Evolutionary conservation across 169 alveolate genomes (phyloP).

Genomic region (Eimeria maxima): DNA sequence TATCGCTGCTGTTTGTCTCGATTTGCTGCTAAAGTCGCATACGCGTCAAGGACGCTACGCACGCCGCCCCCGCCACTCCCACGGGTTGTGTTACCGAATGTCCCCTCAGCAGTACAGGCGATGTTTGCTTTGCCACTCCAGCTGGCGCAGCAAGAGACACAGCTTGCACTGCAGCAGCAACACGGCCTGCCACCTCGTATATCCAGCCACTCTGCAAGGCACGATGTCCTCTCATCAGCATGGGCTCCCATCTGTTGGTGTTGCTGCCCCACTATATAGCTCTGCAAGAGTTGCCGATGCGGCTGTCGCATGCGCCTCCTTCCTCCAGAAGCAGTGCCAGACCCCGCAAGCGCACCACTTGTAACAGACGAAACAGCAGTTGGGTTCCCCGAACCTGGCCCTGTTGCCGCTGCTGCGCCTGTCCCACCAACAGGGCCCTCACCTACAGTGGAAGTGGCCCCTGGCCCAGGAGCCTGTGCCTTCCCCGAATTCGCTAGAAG

Average conservation of each 20-base stretch:
- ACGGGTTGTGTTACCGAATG: neutral
- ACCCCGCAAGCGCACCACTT: neutral
- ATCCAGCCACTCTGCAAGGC: slow-evolving; percentile 74
- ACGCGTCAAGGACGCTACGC: slow-evolving; percentile 42
- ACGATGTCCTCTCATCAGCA: slow-evolving; percentile 37
- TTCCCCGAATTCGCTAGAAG: slow-evolving; percentile 72
- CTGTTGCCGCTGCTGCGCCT: slow-evolving; percentile 15
- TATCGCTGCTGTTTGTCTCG: slow-evolving; percentile 45
- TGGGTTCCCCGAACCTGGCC: neutral
- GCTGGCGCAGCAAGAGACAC: slow-evolving; percentile 56
- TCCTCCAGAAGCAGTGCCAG: slow-evolving; percentile 40
- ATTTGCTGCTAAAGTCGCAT: slow-evolving; percentile 32
- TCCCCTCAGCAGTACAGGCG: neutral
- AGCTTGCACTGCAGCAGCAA: slow-evolving; percentile 70
- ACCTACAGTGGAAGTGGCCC: slow-evolving; percentile 17
- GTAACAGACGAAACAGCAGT: neutral
- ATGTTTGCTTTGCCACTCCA: neutral
- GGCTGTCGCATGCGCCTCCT: slow-evolving; percentile 73
- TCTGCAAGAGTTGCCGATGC: slow-evolving; percentile 74
- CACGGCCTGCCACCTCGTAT: slow-evolving; percentile 22
- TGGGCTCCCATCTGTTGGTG: slow-evolving; percentile 61
- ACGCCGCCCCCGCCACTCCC: slow-evolving; percentile 44
- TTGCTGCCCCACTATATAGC: slow-evolving; percentile 73
- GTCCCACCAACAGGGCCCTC: slow-evolving; percentile 1
- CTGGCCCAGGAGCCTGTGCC: slow-evolving; percentile 25